Conservation (phyloP, 495 filamentous ascomycete species). For the Xylaria venustula region DNA sequence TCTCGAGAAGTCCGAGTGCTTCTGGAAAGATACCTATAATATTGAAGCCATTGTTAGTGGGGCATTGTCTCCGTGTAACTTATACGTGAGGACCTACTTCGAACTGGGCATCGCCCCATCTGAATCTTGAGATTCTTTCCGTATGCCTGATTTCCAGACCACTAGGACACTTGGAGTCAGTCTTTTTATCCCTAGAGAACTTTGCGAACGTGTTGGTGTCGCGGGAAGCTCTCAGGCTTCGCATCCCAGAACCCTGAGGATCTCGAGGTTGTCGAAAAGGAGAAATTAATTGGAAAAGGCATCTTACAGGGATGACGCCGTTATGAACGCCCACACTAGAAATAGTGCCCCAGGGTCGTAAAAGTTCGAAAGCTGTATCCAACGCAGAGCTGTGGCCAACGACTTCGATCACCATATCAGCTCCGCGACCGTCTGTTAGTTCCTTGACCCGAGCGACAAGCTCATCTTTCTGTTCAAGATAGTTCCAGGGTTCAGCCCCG, state of each 20-base stretch:
- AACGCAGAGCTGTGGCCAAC: constrained; percentile 51
- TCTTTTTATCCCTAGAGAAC: background rate
- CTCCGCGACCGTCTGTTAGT: constrained; percentile 45
- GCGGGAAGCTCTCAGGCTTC: too few relatives aligned
- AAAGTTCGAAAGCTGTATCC: constrained; percentile 45
- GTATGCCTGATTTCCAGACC: constrained; percentile 77
- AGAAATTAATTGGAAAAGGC: background rate
- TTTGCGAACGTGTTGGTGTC: too few relatives aligned
- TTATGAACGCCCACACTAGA: constrained; percentile 54
- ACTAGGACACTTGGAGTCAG: constrained; percentile 60
- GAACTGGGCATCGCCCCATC: constrained; percentile 90
- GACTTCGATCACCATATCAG: constrained; percentile 55
- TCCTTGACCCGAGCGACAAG: constrained; percentile 30
- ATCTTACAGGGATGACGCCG: background rate
- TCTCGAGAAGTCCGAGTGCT: constrained; percentile 70
- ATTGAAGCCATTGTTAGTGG: background rate
- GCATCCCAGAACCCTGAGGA: too few relatives aligned
- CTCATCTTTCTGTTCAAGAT: constrained; percentile 30
- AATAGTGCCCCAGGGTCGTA: constrained; percentile 49
- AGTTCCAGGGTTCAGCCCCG: constrained; percentile 41
- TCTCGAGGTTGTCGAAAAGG: too few relatives aligned
- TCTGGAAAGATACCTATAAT: constrained; percentile 59
- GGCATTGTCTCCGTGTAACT: background rate
- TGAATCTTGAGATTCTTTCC: constrained; percentile 82
- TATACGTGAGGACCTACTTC: constrained; percentile 40